Percentiles rank a stretch among this genome's conserved stretches.
Evolutionary conservation across 805 yeast species (phyloP).

Genomic region (Metschnikowia kunwiensis): DNA sequence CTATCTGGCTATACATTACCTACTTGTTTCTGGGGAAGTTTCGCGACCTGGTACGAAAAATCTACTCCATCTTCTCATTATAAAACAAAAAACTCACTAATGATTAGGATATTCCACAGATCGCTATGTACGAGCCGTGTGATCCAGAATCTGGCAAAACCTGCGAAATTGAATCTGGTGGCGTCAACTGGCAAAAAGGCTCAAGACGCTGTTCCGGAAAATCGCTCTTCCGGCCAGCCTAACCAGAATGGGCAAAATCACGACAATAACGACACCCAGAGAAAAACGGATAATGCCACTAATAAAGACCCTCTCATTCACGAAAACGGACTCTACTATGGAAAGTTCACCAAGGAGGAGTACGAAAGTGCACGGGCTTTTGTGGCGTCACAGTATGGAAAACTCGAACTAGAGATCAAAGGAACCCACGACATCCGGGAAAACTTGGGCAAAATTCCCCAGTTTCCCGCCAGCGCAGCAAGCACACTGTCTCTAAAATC

Average conservation of each 20-base stretch:
- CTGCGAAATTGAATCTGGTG: no score
- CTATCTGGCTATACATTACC: no score
- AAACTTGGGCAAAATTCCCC: conserved; percentile 35
- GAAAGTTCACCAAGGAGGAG: conserved; percentile 36
- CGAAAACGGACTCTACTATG: conserved; percentile 31
- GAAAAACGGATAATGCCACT: no score
- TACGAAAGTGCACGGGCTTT: conserved; percentile 37
- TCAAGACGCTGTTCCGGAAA: no score
- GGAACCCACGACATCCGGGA: conserved; percentile 36
- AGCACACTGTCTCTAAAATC: conserved; percentile 11
- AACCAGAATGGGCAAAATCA: no score
- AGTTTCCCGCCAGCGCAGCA: conserved; percentile 29
- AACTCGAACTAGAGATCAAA: conserved; percentile 36
- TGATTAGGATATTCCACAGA: conserved; percentile 1
- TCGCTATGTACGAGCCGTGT: neutral
- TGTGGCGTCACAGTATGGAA: conserved; percentile 29
- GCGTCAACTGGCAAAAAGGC: no score
- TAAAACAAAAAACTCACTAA: no score
- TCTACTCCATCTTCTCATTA: no score
- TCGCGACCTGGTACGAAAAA: no score
- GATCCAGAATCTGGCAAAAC: neutral
- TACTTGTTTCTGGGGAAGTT: no score
- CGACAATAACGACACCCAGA: no score
- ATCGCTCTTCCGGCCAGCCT: no score
- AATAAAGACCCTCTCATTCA: conserved; percentile 14